Base-by-base conservation (phyloP, 177 flowering plant genomes). In the Telopea speciosissima region DNA sequence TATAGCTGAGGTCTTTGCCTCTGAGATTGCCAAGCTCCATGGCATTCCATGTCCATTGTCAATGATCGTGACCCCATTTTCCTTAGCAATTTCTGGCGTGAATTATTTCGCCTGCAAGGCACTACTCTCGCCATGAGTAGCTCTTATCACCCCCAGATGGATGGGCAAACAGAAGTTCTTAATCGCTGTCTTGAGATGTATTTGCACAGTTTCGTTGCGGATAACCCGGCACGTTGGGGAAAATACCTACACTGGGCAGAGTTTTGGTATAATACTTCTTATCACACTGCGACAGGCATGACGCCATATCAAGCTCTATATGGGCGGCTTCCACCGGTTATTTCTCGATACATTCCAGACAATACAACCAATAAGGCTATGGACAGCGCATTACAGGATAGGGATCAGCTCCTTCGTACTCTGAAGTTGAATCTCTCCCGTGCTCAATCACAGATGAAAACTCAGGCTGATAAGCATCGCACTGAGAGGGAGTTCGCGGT, bases 201-300 rank as follows among this genome's bases (percentile, higher is more conserved):
- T 64, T 19, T 71, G 1, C 21, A 62, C 5, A 26, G 64, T 13
- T 72, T 69, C 12, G 40, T n/a, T 5, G 9, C 14, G n/a, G 13
- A 24, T 0, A 3, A 17, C 0, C 73, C 73, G 1, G 21, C 8
- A 0, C 0, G 19, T 1, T 62, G 72, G 72, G 9, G 19, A 2
- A 28, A 25, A 1, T 62, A 28, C 19, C 3, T 62, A 3, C 7
- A 28, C 3, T 13, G 13, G 31, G 64, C 33, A 0, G 64, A 68
- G 21, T 68, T 24, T 58, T 33, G 63, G 63, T 68, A 68, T 9
- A 68, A 68, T 40, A 68, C 71, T 0, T 24, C 31, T 26, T 24
- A 25, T 16, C 64, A 62, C 3, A 24, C 33, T 1, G 25, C 31
- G 16, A 25, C 14, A 1, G 13, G 14, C 1, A 62, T 62, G 31